These are phyloP conservation scores for Hanseniaspora nectarophila DNA, from an alignment of 805 yeast species.

Conservation along the genomic window DNA sequence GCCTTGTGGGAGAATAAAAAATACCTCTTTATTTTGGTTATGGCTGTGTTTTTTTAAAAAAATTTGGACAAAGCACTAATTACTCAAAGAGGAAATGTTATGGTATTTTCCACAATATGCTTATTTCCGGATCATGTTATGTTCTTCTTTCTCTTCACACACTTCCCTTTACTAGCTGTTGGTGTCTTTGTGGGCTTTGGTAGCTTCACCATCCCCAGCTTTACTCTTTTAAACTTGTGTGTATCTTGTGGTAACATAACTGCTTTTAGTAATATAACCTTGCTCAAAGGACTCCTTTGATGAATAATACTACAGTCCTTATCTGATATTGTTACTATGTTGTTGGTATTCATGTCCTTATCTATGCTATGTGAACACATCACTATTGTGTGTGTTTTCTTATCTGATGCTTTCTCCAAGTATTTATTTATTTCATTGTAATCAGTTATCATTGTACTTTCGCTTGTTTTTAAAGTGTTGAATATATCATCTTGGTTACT, in stretches of 20 bases:
- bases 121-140: neutral
- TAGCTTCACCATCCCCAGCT: neutral
- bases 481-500: neutral
- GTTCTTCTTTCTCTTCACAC: conserved; percentile 11
- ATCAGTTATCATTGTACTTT: neutral
- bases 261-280: neutral
- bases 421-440: neutral
- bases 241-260: neutral
- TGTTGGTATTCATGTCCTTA: neutral
- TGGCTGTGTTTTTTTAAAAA: too few relatives aligned
- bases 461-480: neutral
- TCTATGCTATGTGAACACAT: neutral
- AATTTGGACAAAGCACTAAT: neutral
- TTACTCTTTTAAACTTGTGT: neutral
- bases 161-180: neutral
- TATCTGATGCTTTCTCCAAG: neutral
- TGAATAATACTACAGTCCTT: neutral
- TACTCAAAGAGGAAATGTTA: conserved; percentile 2
- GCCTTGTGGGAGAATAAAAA: too few relatives aligned
- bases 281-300: neutral
- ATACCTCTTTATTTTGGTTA: too few relatives aligned
- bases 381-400: neutral
- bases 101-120: neutral
- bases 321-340: neutral
- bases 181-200: neutral